Percentiles rank a stretch among this genome's conserved stretches.
These are phyloP conservation scores for Boletellus sp. DNA, from an alignment of 1,284 basidiomycete species.

Conservation along the genomic window DNA sequence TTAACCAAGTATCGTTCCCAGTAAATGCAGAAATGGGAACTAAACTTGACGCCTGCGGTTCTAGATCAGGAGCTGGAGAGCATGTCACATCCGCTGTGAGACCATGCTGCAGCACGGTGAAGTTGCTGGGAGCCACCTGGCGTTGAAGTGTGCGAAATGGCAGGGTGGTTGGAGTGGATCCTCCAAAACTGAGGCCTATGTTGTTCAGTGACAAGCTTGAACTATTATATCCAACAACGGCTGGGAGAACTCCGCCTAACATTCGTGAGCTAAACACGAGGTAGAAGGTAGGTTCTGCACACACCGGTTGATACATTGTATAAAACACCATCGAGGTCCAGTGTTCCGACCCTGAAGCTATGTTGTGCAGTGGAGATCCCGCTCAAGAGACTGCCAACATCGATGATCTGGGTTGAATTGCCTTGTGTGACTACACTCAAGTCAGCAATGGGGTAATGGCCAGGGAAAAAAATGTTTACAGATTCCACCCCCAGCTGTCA, in stretches of 20 bases:
- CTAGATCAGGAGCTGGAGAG: not conserved
- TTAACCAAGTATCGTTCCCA: not conserved
- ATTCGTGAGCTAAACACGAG: not conserved
- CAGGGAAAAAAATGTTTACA: not conserved
- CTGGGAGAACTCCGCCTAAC: conserved; percentile 9
- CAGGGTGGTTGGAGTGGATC: not conserved
- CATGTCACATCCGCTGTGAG: conserved; percentile 10
- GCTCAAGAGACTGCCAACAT: conserved; percentile 6
- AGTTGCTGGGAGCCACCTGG: conserved; percentile 1
- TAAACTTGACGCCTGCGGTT: not conserved
- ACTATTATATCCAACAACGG: not conserved
- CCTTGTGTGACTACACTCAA: not conserved
- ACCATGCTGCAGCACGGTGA: conserved; percentile 9
- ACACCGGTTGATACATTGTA: conserved; percentile 10
- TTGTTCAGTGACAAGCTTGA: not conserved
- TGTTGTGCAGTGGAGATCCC: conserved; percentile 6
- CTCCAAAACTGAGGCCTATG: not conserved
- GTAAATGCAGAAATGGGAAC: not conserved
- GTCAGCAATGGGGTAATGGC: not conserved
- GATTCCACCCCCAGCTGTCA: not conserved
- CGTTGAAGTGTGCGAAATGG: not conserved
- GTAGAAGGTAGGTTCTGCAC: not conserved
- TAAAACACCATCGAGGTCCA: conserved; percentile 10
- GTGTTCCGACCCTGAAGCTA: not conserved
- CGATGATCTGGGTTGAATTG: conserved; percentile 5